Evolutionary conservation across 805 yeast species (phyloP).

Genomic region (Kazachstania viticola): DNA sequence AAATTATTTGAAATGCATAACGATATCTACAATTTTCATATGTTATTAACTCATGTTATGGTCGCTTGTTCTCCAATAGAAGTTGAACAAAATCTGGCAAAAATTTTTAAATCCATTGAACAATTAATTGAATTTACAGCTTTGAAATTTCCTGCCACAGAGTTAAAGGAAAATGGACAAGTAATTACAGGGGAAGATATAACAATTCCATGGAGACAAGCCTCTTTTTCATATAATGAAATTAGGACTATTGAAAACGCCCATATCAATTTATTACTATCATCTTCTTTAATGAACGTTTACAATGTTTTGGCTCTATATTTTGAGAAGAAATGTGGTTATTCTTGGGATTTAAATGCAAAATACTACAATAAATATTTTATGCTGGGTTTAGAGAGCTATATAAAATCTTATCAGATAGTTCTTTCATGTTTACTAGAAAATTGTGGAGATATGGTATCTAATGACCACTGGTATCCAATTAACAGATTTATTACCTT

Average conservation of each 20-base stretch:
- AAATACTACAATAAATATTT: slow-evolving; percentile 5
- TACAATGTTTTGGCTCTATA: slow-evolving; percentile 5
- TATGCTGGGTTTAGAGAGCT: slow-evolving; percentile 2
- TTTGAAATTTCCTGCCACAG: slow-evolving; percentile 6
- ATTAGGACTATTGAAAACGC: slow-evolving; percentile 3
- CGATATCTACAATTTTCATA: slow-evolving; percentile 11
- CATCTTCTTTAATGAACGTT: slow-evolving; percentile 5
- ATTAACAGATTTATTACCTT: slow-evolving; percentile 8
- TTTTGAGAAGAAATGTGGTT: slow-evolving; percentile 8
- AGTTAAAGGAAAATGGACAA: neutral
- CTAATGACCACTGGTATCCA: slow-evolving; percentile 3
- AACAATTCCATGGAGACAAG: no score
- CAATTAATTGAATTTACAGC: slow-evolving; percentile 3
- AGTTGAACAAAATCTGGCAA: slow-evolving; percentile 4
- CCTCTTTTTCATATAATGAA: neutral
- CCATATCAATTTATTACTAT: slow-evolving; percentile 9
- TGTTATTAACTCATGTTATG: slow-evolving; percentile 5
- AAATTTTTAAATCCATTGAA: slow-evolving; percentile 6
- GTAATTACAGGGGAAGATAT: neutral
- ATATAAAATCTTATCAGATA: slow-evolving; percentile 3
- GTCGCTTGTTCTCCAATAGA: slow-evolving; percentile 1
- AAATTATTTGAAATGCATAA: slow-evolving; percentile 6
- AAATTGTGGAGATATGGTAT: slow-evolving; percentile 1
- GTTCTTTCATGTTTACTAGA: slow-evolving; percentile 6
- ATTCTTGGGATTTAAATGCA: slow-evolving; percentile 3